Evolutionary conservation across 1,284 basidiomycete species (phyloP).

Genomic region (Porogramme epimiltina): DNA sequence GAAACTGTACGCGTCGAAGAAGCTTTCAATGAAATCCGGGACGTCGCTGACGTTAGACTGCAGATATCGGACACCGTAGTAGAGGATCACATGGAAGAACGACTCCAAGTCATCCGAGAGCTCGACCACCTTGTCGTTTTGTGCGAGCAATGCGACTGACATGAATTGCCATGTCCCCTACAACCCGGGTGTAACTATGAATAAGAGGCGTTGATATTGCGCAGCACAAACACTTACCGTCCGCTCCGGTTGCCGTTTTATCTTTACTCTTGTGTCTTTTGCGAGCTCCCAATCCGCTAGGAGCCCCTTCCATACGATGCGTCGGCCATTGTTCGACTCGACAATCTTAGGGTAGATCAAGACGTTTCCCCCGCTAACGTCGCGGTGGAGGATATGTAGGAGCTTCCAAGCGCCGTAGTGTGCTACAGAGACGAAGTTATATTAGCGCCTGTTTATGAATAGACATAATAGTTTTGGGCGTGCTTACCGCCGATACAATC

Average conservation of each 20-base stretch:
- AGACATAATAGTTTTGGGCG: neutral
- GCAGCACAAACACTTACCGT: neutral
- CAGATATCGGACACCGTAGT: neutral
- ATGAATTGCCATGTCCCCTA: neutral
- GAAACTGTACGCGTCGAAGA: neutral
- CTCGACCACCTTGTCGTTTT: neutral
- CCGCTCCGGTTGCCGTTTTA: neutral
- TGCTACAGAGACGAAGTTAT: neutral
- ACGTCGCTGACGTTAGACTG: neutral
- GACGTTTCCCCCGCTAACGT: slow-evolving; percentile 16
- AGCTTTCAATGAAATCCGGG: neutral
- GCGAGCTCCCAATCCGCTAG: neutral
- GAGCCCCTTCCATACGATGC: neutral
- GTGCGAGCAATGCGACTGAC: neutral
- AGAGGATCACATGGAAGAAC: neutral
- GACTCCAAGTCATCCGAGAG: neutral
- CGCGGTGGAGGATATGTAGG: slow-evolving; percentile 8
- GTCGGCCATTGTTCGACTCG: neutral
- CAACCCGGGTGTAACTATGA: neutral
- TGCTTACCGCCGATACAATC: slow-evolving; percentile 5
- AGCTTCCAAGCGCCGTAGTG: slow-evolving; percentile 2
- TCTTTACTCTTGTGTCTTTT: neutral
- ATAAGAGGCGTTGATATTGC: neutral
- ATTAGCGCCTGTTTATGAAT: neutral
- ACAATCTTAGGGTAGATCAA: slow-evolving; percentile 3